These are phyloP conservation scores for Botrytis byssoidea DNA, from an alignment of 2,329 filamentous ascomycete genomes.

Conservation along the genomic window DNA sequence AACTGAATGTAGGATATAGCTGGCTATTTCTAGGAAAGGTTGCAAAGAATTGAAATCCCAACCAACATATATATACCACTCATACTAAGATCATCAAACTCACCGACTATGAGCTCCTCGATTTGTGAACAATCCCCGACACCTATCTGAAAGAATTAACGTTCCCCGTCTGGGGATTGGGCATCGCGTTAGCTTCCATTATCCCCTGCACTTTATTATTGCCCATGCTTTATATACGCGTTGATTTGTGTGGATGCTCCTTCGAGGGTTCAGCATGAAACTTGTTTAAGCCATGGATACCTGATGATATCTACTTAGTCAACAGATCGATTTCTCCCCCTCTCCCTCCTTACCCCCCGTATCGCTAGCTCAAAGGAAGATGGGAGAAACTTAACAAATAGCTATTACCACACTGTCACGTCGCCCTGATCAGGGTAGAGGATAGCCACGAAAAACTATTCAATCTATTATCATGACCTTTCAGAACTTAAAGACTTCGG, in stretches of 20 bases:
- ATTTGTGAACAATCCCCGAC: neutral
- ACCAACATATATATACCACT: neutral
- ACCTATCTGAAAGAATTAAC: neutral
- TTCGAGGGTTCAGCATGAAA: neutral
- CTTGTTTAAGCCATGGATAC: neutral
- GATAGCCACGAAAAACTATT: neutral
- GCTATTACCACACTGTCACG: neutral
- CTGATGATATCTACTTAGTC: neutral
- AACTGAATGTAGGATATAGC: constrained; percentile 12
- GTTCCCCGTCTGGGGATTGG: no score
- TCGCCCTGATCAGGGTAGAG: neutral
- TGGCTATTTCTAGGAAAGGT: neutral
- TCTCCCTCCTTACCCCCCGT: neutral
- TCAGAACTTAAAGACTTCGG: neutral
- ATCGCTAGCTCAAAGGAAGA: no score
- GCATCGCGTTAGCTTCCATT: neutral
- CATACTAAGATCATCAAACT: neutral
- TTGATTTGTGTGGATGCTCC: neutral
- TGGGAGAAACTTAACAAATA: neutral
- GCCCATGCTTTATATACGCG: neutral
- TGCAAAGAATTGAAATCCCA: neutral
- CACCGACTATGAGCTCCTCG: neutral
- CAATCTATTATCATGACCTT: no score
- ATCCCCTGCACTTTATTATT: neutral
- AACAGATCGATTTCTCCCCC: neutral